Evolutionary conservation across 2,329 filamentous ascomycete species (phyloP), one percentile per base, ranked within the genome.

Genomic region (Beauveria caledonica): DNA sequence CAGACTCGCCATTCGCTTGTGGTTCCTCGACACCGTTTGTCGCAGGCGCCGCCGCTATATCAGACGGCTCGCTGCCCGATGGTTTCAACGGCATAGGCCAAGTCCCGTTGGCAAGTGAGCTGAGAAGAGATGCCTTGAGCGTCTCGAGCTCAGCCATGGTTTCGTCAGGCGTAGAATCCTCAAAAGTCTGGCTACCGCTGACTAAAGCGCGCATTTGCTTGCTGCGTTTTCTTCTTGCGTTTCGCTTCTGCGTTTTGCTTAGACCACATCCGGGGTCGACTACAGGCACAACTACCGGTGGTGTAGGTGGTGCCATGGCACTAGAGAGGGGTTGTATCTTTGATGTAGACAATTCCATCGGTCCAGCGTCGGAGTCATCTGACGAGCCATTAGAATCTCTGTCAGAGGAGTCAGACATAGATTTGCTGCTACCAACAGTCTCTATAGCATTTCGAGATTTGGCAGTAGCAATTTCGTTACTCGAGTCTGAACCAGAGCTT

Each of bases 231-330:
- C 81, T 75, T 29, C 82, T 74, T 9, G 75, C 76, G 63, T 85
- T 85, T 6, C 82, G 76, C 62, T 75, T 80, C 64, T 78, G 77
- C 0, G 82, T 84, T 39, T 66, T 72, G 0, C 70, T 68, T 54
- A 78, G 68, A 2, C 78, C 77, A 17, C 68, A 62, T 1, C 71
- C 71, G 6, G 76, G 73, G 4, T 69, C 63, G 1, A 71, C 69
- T 10, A 64, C 59, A 7, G 48, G 63, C n/a, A 65, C 33, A 10
- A 49, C 2, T 8, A 57, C 54, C 21, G 44, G 10, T 27, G 44
- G 44, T 3, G 23, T 19, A 4, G 61, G 33, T 2, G 46, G 42
- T 15, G 45, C 25, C 3, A 21, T 23, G 19, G n/a, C 62, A 53
- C 5, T 51, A 15, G 21, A 53, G 45, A 40, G 62, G 17, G 33